A percentile compares a stretch with the other conserved stretches of the same genome.
These are phyloP conservation scores for Rhizoctonia solani DNA, from an alignment of 1,284 basidiomycete species.

Conservation along the genomic window DNA sequence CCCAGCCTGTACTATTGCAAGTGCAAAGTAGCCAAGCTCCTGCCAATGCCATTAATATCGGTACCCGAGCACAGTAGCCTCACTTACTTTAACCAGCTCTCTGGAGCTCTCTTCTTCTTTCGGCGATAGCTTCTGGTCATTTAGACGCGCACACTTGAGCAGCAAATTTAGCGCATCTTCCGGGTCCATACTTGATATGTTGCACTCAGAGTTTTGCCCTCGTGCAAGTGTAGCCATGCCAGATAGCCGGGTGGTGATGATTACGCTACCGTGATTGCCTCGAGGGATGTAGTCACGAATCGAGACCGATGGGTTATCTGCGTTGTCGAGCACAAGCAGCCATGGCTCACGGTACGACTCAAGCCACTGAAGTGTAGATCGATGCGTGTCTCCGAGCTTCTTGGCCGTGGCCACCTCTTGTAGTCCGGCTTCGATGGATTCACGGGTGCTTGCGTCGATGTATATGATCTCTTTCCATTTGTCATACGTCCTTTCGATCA, in stretches of 20 bases:
- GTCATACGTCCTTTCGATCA: background rate
- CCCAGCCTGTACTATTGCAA: background rate
- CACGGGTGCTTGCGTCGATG: background rate
- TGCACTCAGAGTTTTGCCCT: background rate
- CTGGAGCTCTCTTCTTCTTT: too few relatives aligned
- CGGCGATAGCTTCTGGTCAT: too few relatives aligned
- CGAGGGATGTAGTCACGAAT: background rate
- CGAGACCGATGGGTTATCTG: background rate
- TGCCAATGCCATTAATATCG: background rate
- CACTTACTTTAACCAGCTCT: too few relatives aligned
- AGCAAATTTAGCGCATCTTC: too few relatives aligned
- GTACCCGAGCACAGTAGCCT: too few relatives aligned
- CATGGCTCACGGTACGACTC: background rate
- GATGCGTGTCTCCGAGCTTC: background rate
- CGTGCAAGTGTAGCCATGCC: background rate
- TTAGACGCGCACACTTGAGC: too few relatives aligned
- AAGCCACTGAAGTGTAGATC: background rate
- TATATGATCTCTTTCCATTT: background rate
- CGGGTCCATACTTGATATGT: background rate
- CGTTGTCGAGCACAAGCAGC: conserved; percentile 8
- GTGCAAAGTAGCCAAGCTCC: background rate
- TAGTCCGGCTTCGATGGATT: background rate
- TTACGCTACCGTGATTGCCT: background rate
- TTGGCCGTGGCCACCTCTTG: background rate
- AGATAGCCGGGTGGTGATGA: conserved; percentile 4